Percentiles rank a stretch among this genome's conserved stretches.
These are phyloP conservation scores for Lipomyces spencermartinsiae DNA, from an alignment of 805 yeast genomes.

Conservation along the genomic window DNA sequence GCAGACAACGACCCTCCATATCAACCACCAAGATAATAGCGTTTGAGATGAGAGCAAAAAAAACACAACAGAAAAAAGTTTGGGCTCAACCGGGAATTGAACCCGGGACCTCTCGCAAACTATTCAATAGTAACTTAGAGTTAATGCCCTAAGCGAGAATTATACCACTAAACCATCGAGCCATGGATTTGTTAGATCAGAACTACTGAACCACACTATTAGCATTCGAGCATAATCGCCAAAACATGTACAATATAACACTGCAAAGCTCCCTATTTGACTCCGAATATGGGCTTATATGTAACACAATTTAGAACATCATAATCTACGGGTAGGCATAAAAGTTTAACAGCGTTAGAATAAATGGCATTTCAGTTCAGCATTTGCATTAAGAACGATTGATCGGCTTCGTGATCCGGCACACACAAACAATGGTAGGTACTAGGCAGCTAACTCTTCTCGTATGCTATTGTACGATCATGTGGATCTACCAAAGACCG, in stretches of 20 bases:
- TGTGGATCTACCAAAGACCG: neutral
- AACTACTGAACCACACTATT: no score
- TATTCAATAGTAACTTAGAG: slow-evolving; percentile 40
- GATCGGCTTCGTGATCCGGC: neutral
- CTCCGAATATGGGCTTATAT: neutral
- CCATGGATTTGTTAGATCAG: slow-evolving; percentile 24
- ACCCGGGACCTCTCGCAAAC: slow-evolving; percentile 49
- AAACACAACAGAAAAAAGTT: slow-evolving; percentile 25
- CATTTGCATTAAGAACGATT: neutral
- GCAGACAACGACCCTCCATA: neutral
- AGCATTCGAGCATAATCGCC: no score
- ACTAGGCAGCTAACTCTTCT: neutral
- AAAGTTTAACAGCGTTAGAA: neutral
- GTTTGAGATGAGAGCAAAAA: neutral
- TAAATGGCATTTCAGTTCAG: neutral
- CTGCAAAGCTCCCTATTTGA: neutral
- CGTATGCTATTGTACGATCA: neutral
- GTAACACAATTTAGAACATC: no score
- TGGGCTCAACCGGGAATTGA: slow-evolving; percentile 49
- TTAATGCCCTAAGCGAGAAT: slow-evolving; percentile 47
- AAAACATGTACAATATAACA: neutral
- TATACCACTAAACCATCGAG: slow-evolving; percentile 49
- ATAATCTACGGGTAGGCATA: neutral
- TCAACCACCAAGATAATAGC: neutral
- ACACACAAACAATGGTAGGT: neutral